Evolutionary conservation across 2,329 filamentous ascomycete genomes (phyloP).

Genomic region (Ceratocystis ficicola): DNA sequence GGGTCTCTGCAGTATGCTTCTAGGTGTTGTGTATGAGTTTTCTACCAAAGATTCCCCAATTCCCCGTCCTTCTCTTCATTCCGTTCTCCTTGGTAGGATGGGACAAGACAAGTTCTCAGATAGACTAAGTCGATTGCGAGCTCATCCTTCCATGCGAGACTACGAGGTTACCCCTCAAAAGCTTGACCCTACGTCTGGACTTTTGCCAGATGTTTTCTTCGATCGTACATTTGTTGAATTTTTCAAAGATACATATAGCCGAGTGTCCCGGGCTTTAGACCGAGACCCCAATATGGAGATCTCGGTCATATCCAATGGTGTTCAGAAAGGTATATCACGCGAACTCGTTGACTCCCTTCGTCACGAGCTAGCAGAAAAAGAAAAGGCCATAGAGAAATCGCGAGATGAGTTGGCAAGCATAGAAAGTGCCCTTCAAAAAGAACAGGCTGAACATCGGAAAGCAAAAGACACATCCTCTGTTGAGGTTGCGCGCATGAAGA

Average conservation of each 20-base stretch:
- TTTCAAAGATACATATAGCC: slow-evolving; percentile 89
- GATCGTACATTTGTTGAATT: slow-evolving; percentile 83
- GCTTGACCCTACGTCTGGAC: slow-evolving; percentile 37
- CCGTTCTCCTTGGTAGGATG: slow-evolving; percentile 62
- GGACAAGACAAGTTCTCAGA: slow-evolving; percentile 82
- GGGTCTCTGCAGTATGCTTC: slow-evolving; percentile 69
- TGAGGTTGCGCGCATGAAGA: slow-evolving; percentile 47
- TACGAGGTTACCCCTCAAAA: slow-evolving; percentile 77
- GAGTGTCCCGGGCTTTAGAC: slow-evolving; percentile 73
- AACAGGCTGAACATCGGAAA: slow-evolving; percentile 34
- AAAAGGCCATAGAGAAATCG: slow-evolving; percentile 27
- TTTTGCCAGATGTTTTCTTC: slow-evolving; percentile 71
- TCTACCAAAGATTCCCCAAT: slow-evolving; percentile 95
- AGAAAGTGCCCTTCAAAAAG: slow-evolving; percentile 34
- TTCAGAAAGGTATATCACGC: slow-evolving; percentile 84
- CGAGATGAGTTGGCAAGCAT: slow-evolving; percentile 20
- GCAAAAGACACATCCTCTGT: slow-evolving; percentile 38
- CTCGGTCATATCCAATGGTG: slow-evolving; percentile 62
- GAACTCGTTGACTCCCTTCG: slow-evolving; percentile 81
- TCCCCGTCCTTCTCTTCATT: slow-evolving; percentile 65
- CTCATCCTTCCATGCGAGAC: slow-evolving; percentile 68
- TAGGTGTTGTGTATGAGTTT: slow-evolving; percentile 90
- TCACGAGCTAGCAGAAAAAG: slow-evolving; percentile 62
- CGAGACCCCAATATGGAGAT: slow-evolving; percentile 81
- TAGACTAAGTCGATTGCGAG: slow-evolving; percentile 62